Percentiles rank a stretch among this genome's conserved stretches.
These are phyloP conservation scores for Alternaria rosae DNA, from an alignment of 2,329 filamentous ascomycete species.

Conservation along the genomic window DNA sequence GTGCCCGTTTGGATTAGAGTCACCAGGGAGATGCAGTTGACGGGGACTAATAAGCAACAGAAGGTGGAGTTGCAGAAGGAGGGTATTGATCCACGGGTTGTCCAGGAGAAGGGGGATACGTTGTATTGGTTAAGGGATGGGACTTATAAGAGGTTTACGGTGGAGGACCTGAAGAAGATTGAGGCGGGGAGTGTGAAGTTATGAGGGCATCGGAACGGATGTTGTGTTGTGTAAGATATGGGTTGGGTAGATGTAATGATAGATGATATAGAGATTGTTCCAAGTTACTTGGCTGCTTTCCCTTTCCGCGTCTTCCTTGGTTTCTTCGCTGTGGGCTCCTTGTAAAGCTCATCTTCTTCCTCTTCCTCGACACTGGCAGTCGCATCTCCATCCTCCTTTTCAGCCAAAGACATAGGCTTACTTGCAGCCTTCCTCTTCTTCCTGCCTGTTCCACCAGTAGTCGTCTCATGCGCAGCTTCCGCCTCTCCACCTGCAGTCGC, in stretches of 20 bases:
- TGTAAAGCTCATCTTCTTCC: slow-evolving; percentile 33
- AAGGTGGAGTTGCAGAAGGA: slow-evolving; percentile 53
- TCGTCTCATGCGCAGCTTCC: slow-evolving; percentile 15
- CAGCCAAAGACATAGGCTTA: slow-evolving; percentile 17
- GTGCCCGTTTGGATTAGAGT: slow-evolving; percentile 55
- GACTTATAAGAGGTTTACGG: slow-evolving; percentile 38
- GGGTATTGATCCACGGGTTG: slow-evolving; percentile 51
- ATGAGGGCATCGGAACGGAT: slow-evolving; percentile 10
- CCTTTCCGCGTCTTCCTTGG: slow-evolving; percentile 23
- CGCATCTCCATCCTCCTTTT: slow-evolving; percentile 19
- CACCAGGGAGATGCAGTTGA: slow-evolving; percentile 51
- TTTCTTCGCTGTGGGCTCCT: slow-evolving; percentile 42
- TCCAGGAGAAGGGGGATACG: slow-evolving; percentile 47
- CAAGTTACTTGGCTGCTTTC: slow-evolving; percentile 5
- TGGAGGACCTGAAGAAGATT: slow-evolving; percentile 35
- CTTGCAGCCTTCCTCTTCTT: slow-evolving; percentile 34
- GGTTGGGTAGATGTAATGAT: slow-evolving; percentile 1
- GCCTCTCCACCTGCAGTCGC: slow-evolving; percentile 30
- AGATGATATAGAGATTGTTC: not conserved
- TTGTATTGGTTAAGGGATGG: slow-evolving; percentile 53
- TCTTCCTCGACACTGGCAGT: slow-evolving; percentile 22
- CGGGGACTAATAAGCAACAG: slow-evolving; percentile 58
- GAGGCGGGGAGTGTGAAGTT: slow-evolving; percentile 39
- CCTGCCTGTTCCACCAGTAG: slow-evolving; percentile 8
- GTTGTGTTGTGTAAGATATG: not conserved